Evolutionary conservation across 2,329 filamentous ascomycete genomes (phyloP), one percentile per base, ranked within the genome.

Genomic region (Fusarium paranaense): DNA sequence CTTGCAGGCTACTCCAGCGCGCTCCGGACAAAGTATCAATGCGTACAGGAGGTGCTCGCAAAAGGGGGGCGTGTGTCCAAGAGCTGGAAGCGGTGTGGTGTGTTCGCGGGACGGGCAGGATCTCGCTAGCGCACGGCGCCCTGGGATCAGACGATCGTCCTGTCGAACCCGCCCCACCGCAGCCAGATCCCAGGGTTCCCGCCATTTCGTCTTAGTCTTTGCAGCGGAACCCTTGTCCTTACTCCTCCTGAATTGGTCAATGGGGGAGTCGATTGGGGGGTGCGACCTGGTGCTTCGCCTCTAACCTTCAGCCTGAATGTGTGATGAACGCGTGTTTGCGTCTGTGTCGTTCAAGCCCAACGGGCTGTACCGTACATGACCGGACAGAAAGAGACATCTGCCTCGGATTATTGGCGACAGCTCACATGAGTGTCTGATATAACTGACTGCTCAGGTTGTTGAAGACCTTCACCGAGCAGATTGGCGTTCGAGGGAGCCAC

Each of bases 151-250:
- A 77, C 77, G 77, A 78, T 78, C 77, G 77, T 70, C 73, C 64
- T 78, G 73, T 78, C 70, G 69, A 78, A 50, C 59, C 59, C 60
- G 72, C 75, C 75, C 77, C 77, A 76, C 75, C 66, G 47, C 70
- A 77, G 77, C 74, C 77, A 78, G 77, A 78, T 78, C 77, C 77
- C 73, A 78, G 77, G 76, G 77, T 75, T 78, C 73, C 73, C 76
- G 75, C 72, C 67, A 74, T 70, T 78, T 64, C 64, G 62, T 72
- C 75, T 68, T 76, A 56, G 75, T 63, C 40, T 58, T 70, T 56
- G 60, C 63, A 58, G 67, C 62, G 69, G 27, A 33, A 69, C 50
- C 71, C 71, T 73, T 72, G 69, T 66, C 72, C 71, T 74, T 63
- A 71, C 58, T 74, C 62, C 71, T 74, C 72, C 69, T 74, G 62